Percentiles rank a stretch among this genome's conserved stretches.
Evolutionary conservation across 768 basidiomycete species (phyloP).

Genomic region (Rubroboletus pulcherrimus): DNA sequence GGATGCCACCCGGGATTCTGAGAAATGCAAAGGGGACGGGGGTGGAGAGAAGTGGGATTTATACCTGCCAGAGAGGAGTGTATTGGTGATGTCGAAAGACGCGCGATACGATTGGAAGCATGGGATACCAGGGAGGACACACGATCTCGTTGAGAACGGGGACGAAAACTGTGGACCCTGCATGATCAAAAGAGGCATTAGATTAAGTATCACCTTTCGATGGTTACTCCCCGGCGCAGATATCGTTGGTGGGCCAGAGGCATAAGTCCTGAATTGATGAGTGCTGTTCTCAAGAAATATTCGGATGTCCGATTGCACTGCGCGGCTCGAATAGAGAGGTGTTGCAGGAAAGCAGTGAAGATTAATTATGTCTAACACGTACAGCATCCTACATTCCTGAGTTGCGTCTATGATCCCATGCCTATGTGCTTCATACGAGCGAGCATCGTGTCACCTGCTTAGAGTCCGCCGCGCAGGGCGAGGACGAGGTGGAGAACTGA

Average conservation of each 20-base stretch:
- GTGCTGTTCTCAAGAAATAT: not conserved
- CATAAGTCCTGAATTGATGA: slow-evolving; percentile 12
- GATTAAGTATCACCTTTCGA: slow-evolving; percentile 82
- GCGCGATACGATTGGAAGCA: slow-evolving; percentile 88
- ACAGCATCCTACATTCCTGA: not conserved
- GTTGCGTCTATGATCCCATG: slow-evolving; percentile 23
- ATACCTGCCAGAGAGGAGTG: slow-evolving; percentile 71
- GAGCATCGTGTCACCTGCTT: slow-evolving; percentile 16
- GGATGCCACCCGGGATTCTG: not conserved
- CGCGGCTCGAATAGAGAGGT: not conserved
- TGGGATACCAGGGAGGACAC: slow-evolving; percentile 64
- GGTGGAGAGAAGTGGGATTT: slow-evolving; percentile 36
- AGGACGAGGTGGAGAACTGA: slow-evolving; percentile 92
- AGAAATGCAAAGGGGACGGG: not conserved
- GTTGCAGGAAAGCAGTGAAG: slow-evolving; percentile 13
- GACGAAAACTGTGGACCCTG: slow-evolving; percentile 18
- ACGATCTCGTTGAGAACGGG: slow-evolving; percentile 53
- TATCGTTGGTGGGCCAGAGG: slow-evolving; percentile 56
- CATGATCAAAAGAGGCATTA: slow-evolving; percentile 50
- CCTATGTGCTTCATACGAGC: slow-evolving; percentile 17
- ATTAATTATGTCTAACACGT: slow-evolving; percentile 21
- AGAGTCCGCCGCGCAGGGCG: slow-evolving; percentile 86
- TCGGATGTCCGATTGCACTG: not conserved
- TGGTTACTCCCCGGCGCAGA: slow-evolving; percentile 87
- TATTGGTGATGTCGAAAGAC: slow-evolving; percentile 74